Evolutionary conservation across 495 filamentous ascomycete species (phyloP), one percentile per base, ranked within the genome.

Genomic region (Penicillium steckii): DNA sequence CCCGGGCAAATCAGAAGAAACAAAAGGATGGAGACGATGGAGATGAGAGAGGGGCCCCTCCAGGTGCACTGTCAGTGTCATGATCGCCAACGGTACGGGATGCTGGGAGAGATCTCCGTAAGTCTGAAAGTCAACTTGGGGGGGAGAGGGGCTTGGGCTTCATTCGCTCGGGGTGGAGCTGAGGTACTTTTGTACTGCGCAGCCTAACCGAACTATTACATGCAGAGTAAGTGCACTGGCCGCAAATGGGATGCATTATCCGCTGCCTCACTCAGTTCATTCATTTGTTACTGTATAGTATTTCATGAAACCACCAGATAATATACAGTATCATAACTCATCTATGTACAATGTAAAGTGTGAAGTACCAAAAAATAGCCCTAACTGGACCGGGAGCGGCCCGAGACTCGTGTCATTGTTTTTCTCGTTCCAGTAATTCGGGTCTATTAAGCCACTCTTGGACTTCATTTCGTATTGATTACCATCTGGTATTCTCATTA

Each of bases 1-100:
- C 71, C 68, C 71, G 71, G 58, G 27, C 70, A 62, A 72, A 75
- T 75, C 62, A 70, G 48, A 24, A 41, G 19, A 18, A 8, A 12
- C 27, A 32, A 37, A n/a, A 15, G 15, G 33, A 37, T 37, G 33
- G 33, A 37, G 33, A 15, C 33, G 33, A 9, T 46, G 44, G 37
- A 21, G 43, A 26, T 42, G 50, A 46, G 48, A 47, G 37, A 37
- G 18, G 64, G 58, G 50, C 59, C 62, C 60, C 56, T 55, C 41
- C 13, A 19, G 33, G 46, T 50, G 46, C 50, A 60, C 47, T 60
- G 48, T 54, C 55, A 52, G 38, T 59, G 52, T 54, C 58, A 61
- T 48, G 61, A 64, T 64, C 61, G 55, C 38, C 61, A 56, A 59
- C 47, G 41, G 56, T 37, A 37, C 33, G 33, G 33, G 33, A 37